Evolutionary conservation across 2,329 filamentous ascomycete species (phyloP).

Genomic region (Ceratocystis smalleyi): DNA sequence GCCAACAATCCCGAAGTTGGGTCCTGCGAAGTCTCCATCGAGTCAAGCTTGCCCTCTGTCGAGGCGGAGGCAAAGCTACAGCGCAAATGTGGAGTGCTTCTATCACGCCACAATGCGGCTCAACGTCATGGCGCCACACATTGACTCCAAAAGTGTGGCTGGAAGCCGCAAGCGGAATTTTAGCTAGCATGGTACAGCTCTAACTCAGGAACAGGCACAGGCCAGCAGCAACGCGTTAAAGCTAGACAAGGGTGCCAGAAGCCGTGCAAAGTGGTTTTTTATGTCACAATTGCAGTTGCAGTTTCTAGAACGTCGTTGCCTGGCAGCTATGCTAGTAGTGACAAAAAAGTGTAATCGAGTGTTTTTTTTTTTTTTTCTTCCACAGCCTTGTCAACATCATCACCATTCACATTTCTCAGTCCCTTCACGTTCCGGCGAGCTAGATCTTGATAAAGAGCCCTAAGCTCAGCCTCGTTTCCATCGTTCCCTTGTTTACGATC

Average conservation of each 20-base stretch:
- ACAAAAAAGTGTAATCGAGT: not conserved
- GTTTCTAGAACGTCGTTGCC: not conserved
- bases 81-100: not conserved
- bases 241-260: not conserved
- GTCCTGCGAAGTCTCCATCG: no score
- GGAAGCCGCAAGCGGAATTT: not conserved
- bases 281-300: not conserved
- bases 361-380: not conserved
- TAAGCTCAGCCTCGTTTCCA: not conserved
- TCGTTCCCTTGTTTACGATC: not conserved
- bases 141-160: not conserved
- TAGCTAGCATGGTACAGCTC: not conserved
- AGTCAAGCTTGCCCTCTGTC: no score
- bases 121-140: not conserved
- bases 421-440: not conserved
- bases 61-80: not conserved
- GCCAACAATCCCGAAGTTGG: no score
- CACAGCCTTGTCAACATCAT: not conserved
- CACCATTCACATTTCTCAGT: not conserved
- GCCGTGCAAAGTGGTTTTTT: constrained; percentile 14
- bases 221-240: not conserved
- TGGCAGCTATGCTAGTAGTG: not conserved
- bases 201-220: not conserved
- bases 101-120: not conserved
- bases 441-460: not conserved